Conservation (phyloP, 1,284 basidiomycete genomes). For the Wallemia mellicola region DNA sequence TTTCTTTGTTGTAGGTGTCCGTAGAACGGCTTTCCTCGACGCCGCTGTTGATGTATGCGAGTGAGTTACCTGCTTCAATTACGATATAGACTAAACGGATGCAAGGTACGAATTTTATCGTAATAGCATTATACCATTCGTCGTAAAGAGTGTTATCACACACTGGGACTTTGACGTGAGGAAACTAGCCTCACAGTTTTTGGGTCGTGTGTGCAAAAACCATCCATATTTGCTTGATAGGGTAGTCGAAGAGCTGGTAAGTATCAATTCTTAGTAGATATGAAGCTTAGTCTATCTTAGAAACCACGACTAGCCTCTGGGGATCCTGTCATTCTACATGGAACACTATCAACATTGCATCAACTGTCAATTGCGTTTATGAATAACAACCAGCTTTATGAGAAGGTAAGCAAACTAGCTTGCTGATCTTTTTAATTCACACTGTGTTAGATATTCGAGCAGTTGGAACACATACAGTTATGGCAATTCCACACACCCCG, state of each 20-base stretch:
- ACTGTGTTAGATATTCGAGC: not conserved
- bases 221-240: not conserved
- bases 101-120: not conserved
- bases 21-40: slow-evolving; percentile 48
- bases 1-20: slow-evolving; percentile 70
- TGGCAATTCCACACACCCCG: not conserved
- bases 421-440: not conserved
- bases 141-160: not conserved
- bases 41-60: slow-evolving; percentile 60
- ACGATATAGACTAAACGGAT: slow-evolving; percentile 1
- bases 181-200: not conserved
- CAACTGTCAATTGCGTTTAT: not conserved
- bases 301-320: not conserved
- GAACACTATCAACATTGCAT: not conserved
- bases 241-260: not conserved
- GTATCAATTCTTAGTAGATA: too few relatives aligned
- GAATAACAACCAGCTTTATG: not conserved
- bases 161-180: not conserved
- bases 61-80: slow-evolving; percentile 21
- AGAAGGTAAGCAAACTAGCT: too few relatives aligned
- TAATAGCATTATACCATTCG: slow-evolving; percentile 1
- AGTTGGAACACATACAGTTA: not conserved
- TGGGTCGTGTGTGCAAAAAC: not conserved
- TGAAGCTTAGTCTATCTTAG: not conserved
- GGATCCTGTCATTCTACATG: not conserved